A percentile compares a stretch with the other conserved stretches of the same genome.
These are phyloP conservation scores for Casuarina equisetifolia DNA, from an alignment of 306 rosid species.

Conservation along the genomic window DNA sequence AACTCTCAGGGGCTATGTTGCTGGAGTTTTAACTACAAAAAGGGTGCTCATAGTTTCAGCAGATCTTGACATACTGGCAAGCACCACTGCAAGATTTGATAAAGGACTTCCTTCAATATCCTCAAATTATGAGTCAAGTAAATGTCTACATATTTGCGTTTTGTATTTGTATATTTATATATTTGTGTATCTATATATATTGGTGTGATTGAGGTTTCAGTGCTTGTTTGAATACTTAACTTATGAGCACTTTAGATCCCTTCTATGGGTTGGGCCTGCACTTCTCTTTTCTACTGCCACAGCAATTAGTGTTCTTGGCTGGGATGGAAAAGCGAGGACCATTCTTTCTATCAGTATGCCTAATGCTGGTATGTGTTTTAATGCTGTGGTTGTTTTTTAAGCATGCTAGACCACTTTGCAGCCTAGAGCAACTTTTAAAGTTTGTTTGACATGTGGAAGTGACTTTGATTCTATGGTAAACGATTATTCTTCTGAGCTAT, in stretches of 20 bases:
- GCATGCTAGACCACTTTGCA: neutral
- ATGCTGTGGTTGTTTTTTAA: constrained; percentile 16
- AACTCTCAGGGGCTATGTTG: constrained; percentile 88
- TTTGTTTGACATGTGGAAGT: constrained; percentile 12
- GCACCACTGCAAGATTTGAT: constrained; percentile 76
- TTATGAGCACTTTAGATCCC: constrained; percentile 78
- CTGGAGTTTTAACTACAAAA: constrained; percentile 85
- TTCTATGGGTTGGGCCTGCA: constrained; percentile 97
- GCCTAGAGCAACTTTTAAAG: constrained; percentile 4
- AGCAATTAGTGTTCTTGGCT: constrained; percentile 83
- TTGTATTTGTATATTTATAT: neutral
- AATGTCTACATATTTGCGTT: too few species aligned
- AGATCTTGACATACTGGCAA: constrained; percentile 81
- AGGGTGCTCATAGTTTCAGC: constrained; percentile 88
- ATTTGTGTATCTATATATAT: neutral
- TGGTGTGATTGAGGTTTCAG: constrained; percentile 15
- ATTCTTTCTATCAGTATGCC: constrained; percentile 84
- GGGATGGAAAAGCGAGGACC: constrained; percentile 97
- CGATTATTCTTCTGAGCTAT: constrained; percentile 31
- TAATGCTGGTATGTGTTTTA: constrained; percentile 59
- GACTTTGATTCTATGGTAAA: constrained; percentile 5
- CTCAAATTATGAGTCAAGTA: constrained; percentile 27
- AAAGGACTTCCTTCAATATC: constrained; percentile 98
- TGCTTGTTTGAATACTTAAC: constrained; percentile 58
- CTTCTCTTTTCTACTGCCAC: constrained; percentile 95